These are phyloP conservation scores for Thermothelomyces thermophilus DNA, from an alignment of 2,329 filamentous ascomycete species.

Conservation along the genomic window DNA sequence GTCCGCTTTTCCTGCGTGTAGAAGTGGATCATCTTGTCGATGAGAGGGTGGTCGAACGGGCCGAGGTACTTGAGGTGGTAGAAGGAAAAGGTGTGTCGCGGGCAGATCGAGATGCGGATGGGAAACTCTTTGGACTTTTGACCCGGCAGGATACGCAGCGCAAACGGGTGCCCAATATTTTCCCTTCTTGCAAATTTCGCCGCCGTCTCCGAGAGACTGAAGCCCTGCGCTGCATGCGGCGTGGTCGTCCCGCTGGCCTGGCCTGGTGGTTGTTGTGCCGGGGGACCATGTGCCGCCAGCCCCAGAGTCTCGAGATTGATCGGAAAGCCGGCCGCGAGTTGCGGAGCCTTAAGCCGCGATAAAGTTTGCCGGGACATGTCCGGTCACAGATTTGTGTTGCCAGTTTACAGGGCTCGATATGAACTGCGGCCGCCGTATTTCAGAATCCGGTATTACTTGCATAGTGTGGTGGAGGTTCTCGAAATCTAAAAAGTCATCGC, in stretches of 20 bases:
- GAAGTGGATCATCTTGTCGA: constrained; percentile 13
- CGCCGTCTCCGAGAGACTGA: not conserved
- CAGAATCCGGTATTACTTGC: too few relatives aligned
- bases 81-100: constrained; percentile 30
- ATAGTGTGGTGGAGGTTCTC: too few relatives aligned
- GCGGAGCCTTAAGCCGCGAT: not conserved
- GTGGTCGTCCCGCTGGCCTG: not conserved
- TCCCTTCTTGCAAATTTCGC: not conserved
- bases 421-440: too few relatives aligned
- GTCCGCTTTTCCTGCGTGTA: constrained; percentile 12
- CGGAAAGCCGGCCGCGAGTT: not conserved
- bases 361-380: constrained; percentile 6
- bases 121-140: constrained; percentile 19
- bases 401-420: too few relatives aligned
- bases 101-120: constrained; percentile 25
- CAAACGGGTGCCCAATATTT: not conserved
- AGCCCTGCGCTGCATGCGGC: not conserved
- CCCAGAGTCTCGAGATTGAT: not conserved
- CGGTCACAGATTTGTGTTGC: too few relatives aligned
- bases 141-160: not conserved
- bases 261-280: not conserved
- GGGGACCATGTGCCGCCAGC: not conserved
- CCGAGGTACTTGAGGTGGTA: constrained; percentile 31
- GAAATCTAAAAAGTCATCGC: too few relatives aligned
- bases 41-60: constrained; percentile 29